A percentile compares a stretch with the other conserved stretches of the same genome.
phyloP scores from a whole-genome alignment of 495 filamentous ascomycete species.

The Immersiella caudata region DNA sequence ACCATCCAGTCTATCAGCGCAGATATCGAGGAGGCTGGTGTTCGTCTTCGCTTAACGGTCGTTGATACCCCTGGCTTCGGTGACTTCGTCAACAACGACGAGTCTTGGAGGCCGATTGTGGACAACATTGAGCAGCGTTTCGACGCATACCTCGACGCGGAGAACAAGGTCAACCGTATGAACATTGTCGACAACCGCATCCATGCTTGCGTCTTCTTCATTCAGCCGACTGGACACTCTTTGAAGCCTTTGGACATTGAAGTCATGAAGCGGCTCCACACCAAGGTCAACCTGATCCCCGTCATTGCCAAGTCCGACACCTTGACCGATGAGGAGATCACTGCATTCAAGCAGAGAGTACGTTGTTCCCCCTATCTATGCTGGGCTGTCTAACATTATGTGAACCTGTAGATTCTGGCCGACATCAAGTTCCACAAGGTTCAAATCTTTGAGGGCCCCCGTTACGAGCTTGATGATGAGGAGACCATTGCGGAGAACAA shows the following conservation, averaged over 20 bases:
- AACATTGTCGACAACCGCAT: conserved; percentile 99
- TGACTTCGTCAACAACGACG: conserved; percentile 99
- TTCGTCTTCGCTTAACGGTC: conserved; percentile 93
- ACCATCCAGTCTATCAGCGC: conserved; percentile 98
- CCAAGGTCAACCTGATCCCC: conserved; percentile 99
- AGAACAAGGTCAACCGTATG: conserved; percentile 99
- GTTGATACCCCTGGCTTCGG: conserved; percentile 98
- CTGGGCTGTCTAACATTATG: conserved; percentile 23
- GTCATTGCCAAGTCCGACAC: conserved; percentile 99
- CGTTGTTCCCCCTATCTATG: conserved; percentile 36
- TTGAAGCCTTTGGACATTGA: conserved; percentile 98
- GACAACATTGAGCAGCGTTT: conserved; percentile 99
- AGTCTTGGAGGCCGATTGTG: conserved; percentile 97
- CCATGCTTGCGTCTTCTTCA: conserved; percentile 98
- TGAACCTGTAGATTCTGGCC: conserved; percentile 74
- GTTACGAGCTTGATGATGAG: conserved; percentile 97
- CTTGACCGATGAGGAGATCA: conserved; percentile 94
- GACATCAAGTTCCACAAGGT: conserved; percentile 96
- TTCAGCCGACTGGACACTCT: conserved; percentile 98
- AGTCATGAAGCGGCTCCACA: conserved; percentile 98
- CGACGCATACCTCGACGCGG: conserved; percentile 95
- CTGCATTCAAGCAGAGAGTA: conserved; percentile 91
- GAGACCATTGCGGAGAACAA: conserved; percentile 99
- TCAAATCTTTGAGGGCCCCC: conserved; percentile 97
- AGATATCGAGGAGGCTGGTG: conserved; percentile 98